Conservation (phyloP, 2,329 filamentous ascomycete genomes). For the Beauveria sp. region DNA sequence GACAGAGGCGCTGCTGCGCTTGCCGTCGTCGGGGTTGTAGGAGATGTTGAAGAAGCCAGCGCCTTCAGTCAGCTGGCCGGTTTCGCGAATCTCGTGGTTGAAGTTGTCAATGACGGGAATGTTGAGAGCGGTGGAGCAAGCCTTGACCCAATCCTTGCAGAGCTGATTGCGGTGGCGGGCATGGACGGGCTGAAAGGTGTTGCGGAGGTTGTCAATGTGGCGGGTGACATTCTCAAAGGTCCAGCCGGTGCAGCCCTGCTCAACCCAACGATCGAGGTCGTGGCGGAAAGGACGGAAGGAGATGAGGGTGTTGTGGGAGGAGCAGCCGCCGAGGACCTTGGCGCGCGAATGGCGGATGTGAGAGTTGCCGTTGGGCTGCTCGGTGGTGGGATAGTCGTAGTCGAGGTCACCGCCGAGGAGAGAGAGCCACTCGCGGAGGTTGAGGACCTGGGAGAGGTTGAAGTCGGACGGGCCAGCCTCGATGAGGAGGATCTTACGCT, state of each 20-base stretch:
- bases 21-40: constrained; percentile 84
- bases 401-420: constrained; percentile 82
- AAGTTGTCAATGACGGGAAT: constrained; percentile 81
- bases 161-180: constrained; percentile 80
- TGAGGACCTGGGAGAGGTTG: constrained; percentile 77
- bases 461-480: constrained; percentile 87
- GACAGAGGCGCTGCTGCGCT: constrained; percentile 77
- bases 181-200: constrained; percentile 86
- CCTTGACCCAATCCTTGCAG: constrained; percentile 81
- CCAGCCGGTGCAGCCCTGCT: constrained; percentile 77
- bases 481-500: constrained; percentile 74
- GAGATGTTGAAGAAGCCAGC: constrained; percentile 88
- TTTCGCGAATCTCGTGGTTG: constrained; percentile 72
- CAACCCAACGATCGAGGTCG: constrained; percentile 78
- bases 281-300: constrained; percentile 88
- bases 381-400: constrained; percentile 83
- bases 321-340: constrained; percentile 88
- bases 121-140: constrained; percentile 69
- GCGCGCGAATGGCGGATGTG: constrained; percentile 87
- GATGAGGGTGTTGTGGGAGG: constrained; percentile 89
- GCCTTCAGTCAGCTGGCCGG: constrained; percentile 63
- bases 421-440: constrained; percentile 79
- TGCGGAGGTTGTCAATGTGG: constrained; percentile 74
- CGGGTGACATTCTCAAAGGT: constrained; percentile 78
- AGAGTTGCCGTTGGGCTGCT: constrained; percentile 88